These are phyloP conservation scores for Fusarium beomiforme DNA, from an alignment of 2,329 filamentous ascomycete species.

Conservation along the genomic window DNA sequence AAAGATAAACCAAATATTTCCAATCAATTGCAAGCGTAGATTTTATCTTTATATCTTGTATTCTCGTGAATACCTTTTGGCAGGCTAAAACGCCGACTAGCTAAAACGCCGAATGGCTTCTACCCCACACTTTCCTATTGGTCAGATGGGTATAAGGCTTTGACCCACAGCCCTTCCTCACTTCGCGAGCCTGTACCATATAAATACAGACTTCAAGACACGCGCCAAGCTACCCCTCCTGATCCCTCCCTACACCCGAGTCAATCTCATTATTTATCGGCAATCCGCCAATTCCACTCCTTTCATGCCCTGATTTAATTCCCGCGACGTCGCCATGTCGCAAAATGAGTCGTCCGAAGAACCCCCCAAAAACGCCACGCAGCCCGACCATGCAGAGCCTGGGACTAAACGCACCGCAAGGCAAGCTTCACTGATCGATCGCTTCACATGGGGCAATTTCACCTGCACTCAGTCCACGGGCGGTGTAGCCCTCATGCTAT, in stretches of 20 bases:
- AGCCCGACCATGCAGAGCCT: not conserved
- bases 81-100: not conserved
- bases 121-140: not conserved
- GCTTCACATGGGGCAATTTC: slow-evolving; percentile 8
- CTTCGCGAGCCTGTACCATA: not conserved
- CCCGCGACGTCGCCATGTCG: not conserved
- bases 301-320: rapidly evolving
- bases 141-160: not conserved
- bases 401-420: not conserved
- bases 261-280: not conserved
- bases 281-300: not conserved
- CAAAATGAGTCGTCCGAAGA: not conserved
- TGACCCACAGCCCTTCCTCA: not conserved
- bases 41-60: too few relatives aligned
- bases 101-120: rapidly evolving
- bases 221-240: not conserved
- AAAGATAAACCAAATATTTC: too few relatives aligned
- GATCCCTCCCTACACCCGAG: not conserved
- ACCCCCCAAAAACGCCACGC: not conserved
- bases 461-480: slow-evolving; percentile 3
- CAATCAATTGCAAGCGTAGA: too few relatives aligned
- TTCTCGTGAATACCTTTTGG: not conserved
- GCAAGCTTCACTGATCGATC: not conserved
- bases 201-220: not conserved
- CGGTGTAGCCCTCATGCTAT: slow-evolving; percentile 4